A percentile compares a stretch with the other conserved stretches of the same genome.
These are phyloP conservation scores for Gymnopus androsaceus DNA, from an alignment of 1,284 basidiomycete species.

Conservation along the genomic window DNA sequence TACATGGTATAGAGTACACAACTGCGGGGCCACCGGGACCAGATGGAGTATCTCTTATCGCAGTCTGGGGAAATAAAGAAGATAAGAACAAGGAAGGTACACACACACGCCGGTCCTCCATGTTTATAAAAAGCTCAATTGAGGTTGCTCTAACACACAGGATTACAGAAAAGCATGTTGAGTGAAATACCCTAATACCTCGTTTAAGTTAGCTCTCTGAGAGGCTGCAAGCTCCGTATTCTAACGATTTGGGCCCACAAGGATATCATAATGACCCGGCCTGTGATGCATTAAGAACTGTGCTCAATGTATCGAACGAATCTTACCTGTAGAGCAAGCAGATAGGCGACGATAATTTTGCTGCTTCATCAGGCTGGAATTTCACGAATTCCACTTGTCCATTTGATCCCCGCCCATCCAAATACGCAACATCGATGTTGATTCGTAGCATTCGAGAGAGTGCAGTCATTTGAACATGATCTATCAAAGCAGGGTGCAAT, in stretches of 20 bases:
- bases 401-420: constrained; percentile 59
- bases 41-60: too few relatives aligned
- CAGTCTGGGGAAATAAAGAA: too few relatives aligned
- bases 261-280: constrained; percentile 78
- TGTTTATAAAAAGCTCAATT: too few relatives aligned
- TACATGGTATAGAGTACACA: too few relatives aligned
- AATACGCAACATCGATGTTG: constrained; percentile 77
- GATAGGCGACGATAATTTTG: constrained; percentile 48
- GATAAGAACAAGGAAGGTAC: too few relatives aligned
- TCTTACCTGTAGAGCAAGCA: constrained; percentile 75
- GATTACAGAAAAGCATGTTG: too few relatives aligned
- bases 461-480: constrained; percentile 84
- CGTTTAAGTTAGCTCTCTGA: too few relatives aligned
- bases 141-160: too few relatives aligned
- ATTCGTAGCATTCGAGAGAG: constrained; percentile 69
- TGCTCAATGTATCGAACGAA: constrained; percentile 10
- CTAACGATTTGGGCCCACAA: constrained; percentile 28
- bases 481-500: constrained; percentile 34
- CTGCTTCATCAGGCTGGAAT: constrained; percentile 48
- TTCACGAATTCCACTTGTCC: constrained; percentile 70
- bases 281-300: constrained; percentile 34
- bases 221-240: too few relatives aligned
- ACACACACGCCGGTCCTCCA: too few relatives aligned
- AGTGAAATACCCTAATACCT: too few relatives aligned
- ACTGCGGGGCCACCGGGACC: too few relatives aligned